A percentile compares a stretch with the other conserved stretches of the same genome.
Evolutionary conservation across 2,329 filamentous ascomycete genomes (phyloP).

Genomic region (Aspergillus fructus): DNA sequence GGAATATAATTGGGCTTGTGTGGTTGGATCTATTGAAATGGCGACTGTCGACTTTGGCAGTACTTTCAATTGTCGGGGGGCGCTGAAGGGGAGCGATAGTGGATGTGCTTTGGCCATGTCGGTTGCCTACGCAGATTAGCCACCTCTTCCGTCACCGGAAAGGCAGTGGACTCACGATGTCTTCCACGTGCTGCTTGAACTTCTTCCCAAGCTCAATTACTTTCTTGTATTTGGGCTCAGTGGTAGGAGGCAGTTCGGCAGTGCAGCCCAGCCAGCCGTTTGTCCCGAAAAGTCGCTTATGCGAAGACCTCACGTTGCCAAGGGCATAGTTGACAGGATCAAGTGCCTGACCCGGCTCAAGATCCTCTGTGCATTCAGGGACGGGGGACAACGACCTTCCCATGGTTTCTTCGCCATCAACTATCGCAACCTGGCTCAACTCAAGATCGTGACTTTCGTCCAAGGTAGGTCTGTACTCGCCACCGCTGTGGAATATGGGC

Average conservation of each 20-base stretch:
- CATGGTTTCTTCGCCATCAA: slow-evolving; percentile 8
- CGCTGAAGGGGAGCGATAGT: slow-evolving; percentile 12
- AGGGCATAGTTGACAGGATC: slow-evolving; percentile 8
- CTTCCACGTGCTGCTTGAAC: slow-evolving; percentile 39
- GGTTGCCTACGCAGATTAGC: slow-evolving; percentile 22
- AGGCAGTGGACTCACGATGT: slow-evolving; percentile 29
- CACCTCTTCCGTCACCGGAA: neutral
- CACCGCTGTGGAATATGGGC: slow-evolving; percentile 13
- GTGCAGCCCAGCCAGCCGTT: slow-evolving; percentile 41
- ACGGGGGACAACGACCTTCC: slow-evolving; percentile 7
- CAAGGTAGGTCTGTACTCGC: slow-evolving; percentile 15
- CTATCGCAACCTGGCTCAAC: slow-evolving; percentile 16
- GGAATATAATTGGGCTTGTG: slow-evolving; percentile 46
- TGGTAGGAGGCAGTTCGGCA: slow-evolving; percentile 27
- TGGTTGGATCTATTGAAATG: slow-evolving; percentile 41
- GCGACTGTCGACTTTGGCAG: slow-evolving; percentile 28
- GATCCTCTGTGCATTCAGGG: neutral
- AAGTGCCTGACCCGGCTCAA: neutral
- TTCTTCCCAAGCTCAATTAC: slow-evolving; percentile 39
- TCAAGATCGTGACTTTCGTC: slow-evolving; percentile 4
- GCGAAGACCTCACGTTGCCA: slow-evolving; percentile 15
- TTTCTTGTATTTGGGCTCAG: slow-evolving; percentile 29
- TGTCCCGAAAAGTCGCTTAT: slow-evolving; percentile 45
- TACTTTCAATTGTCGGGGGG: slow-evolving; percentile 13
- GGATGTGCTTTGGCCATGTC: slow-evolving; percentile 26